A percentile compares a stretch with the other conserved stretches of the same genome.
Evolutionary conservation across 1,284 basidiomycete species (phyloP).

Genomic region (Porodaedalea pini): DNA sequence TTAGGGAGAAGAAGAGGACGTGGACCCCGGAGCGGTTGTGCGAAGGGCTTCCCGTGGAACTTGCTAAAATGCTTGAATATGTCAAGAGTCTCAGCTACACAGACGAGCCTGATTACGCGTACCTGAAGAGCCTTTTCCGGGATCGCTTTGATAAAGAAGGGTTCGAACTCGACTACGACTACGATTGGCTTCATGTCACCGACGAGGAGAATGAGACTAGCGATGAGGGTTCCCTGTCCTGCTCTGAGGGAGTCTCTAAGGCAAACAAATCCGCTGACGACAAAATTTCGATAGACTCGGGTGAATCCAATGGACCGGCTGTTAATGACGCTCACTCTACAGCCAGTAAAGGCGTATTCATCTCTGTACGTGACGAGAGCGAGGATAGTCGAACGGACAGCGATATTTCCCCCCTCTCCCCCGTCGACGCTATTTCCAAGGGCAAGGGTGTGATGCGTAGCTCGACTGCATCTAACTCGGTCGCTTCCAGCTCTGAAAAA

Average conservation of each 20-base stretch:
- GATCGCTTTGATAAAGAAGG: slow-evolving; percentile 4
- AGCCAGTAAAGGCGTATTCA: neutral
- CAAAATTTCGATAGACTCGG: neutral
- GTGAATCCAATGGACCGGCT: too few species aligned
- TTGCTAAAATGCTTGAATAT: slow-evolving; percentile 19
- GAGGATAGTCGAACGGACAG: neutral
- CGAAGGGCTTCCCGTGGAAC: slow-evolving; percentile 20
- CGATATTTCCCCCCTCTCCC: neutral
- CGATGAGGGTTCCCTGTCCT: neutral
- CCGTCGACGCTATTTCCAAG: neutral
- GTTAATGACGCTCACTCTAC: too few species aligned
- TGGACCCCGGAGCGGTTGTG: slow-evolving; percentile 19
- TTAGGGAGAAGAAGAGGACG: slow-evolving; percentile 14
- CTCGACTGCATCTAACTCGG: neutral
- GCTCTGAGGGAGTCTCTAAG: neutral
- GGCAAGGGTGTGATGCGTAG: neutral
- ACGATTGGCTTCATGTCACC: slow-evolving; percentile 11
- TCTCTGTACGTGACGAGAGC: neutral
- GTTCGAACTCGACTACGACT: slow-evolving; percentile 12
- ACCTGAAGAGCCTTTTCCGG: slow-evolving; percentile 13
- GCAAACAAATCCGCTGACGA: too few species aligned
- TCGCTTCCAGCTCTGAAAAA: neutral
- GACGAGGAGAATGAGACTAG: neutral
- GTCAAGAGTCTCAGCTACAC: slow-evolving; percentile 18
- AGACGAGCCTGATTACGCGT: slow-evolving; percentile 22